Evolutionary conservation across 169 alveolate species (phyloP), one percentile per base, ranked within the genome.

Genomic region (Eimeria praecox): DNA sequence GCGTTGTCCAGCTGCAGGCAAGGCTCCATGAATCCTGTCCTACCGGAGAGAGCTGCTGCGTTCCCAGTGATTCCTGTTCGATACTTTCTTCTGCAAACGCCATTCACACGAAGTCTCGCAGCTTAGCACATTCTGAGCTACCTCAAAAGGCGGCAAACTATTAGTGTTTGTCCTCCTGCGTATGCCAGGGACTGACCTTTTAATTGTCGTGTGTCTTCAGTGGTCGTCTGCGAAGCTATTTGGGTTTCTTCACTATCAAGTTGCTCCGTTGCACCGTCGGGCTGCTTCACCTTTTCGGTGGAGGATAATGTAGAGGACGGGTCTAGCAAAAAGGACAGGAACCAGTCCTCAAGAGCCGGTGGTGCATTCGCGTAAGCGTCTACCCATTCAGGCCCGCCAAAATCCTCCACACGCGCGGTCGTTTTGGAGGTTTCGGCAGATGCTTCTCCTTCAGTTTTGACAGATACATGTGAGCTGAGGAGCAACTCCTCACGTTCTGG

Each of bases 1-100:
- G 56, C 30, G 75, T 5, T 16, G n/a, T 64, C 42, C 77, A 66
- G 42, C 77, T 66, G 77, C 42, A 9, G 18, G 42, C 77, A 10
- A 66, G 77, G 27, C 77, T 66, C 77, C 77, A 30, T n/a, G 42
- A n/a, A n/a, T 27, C 77, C 77, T 66, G 8, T 66, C 77, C 77
- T 42, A 66, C 22, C 77, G 38, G 24, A n/a, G 38, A 14, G 77
- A n/a, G 1, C 77, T 22, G 77, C 16, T 6, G 22, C 1, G 38
- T n/a, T 20, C 14, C 22, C 42, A 9, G 42, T n/a, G 77, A 66
- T 66, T n/a, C 77, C 20, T 1, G 5, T 66, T 0, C 20, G 20
- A 1, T 66, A 10, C 42, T n/a, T 3, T 30, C 18, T n/a, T 66
- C 77, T 66, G 77, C 38, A 66, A 66, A 30, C n/a, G 42, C 77